phyloP scores from a whole-genome alignment of 352 stramenopile genomes.

The Pythium apleroticum region DNA sequence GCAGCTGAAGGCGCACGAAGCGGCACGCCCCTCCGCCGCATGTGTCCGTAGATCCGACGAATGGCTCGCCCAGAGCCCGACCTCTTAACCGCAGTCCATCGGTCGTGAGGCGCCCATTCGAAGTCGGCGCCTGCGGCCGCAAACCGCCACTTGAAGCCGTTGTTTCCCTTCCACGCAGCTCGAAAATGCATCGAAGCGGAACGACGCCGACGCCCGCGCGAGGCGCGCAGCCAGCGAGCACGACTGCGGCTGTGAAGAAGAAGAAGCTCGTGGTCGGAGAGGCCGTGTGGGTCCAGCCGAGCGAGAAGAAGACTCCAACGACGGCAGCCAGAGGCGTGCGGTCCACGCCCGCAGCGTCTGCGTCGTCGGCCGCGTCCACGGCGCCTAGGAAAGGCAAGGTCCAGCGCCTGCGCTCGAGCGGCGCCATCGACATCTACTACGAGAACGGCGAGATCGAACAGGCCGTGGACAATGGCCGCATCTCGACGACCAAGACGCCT shows the following conservation, averaged over 20 bases:
- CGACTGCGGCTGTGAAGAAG: slow-evolving; percentile 4
- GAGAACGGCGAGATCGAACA: slow-evolving; percentile 54
- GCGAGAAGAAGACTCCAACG: not conserved
- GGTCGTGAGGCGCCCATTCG: slow-evolving; percentile 7
- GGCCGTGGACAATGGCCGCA: slow-evolving; percentile 39
- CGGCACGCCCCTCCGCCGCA: not conserved
- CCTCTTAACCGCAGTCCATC: not conserved
- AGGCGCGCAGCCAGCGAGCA: not conserved
- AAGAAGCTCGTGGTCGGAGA: slow-evolving; percentile 22
- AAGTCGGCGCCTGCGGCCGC: not conserved
- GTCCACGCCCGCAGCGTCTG: too few species aligned
- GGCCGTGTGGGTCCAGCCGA: slow-evolving; percentile 20
- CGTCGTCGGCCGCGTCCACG: too few species aligned
- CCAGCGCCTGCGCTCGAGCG: slow-evolving; percentile 45
- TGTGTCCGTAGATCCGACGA: not conserved
- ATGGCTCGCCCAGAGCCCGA: not conserved
- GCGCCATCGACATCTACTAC: slow-evolving; percentile 52
- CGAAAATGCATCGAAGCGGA: slow-evolving; percentile 16
- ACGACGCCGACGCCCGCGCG: not conserved
- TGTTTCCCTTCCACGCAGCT: not conserved
- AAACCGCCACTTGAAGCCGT: not conserved
- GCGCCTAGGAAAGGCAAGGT: slow-evolving; percentile 30
- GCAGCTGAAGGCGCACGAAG: not conserved
- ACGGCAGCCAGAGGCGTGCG: not conserved
- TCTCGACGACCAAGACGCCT: slow-evolving; percentile 22